Conservation (phyloP, 2,329 filamentous ascomycete species). For the Dactylellina leptospora region DNA sequence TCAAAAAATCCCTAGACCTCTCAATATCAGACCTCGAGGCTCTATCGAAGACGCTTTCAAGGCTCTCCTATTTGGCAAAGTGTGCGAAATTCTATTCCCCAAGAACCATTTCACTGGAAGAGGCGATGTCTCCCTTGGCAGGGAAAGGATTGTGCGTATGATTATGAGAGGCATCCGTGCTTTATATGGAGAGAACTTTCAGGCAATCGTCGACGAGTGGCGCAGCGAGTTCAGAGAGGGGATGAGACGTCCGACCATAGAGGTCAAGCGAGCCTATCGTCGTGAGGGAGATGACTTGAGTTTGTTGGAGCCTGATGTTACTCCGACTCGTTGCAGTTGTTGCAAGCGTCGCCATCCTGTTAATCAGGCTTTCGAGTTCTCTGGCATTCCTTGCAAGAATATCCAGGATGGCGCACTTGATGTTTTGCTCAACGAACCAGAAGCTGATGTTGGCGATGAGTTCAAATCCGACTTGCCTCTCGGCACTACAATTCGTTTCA, state of each 20-base stretch:
- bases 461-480: background rate
- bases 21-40: background rate
- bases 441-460: constrained; percentile 8
- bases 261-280: background rate
- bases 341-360: constrained; percentile 33
- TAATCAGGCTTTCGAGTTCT: constrained; percentile 13
- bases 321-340: constrained; percentile 26
- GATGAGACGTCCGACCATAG: constrained; percentile 4
- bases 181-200: constrained; percentile 11
- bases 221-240: constrained; percentile 37
- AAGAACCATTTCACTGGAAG: constrained; percentile 3
- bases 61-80: constrained; percentile 17
- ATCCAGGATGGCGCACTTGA: constrained; percentile 10
- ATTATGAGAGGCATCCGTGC: constrained; percentile 13
- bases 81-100: constrained; percentile 10
- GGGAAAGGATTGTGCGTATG: background rate
- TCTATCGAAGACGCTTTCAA: constrained; percentile 2
- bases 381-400: constrained; percentile 22
- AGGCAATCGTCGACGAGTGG: constrained; percentile 23
- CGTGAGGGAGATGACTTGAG: constrained; percentile 3
- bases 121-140: constrained; percentile 1
- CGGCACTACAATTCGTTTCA: constrained; percentile 5
- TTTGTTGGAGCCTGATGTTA: background rate
- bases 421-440: background rate
- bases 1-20: no score